These are phyloP conservation scores for Paraphoma chrysanthemicola DNA, from an alignment of 2,329 filamentous ascomycete genomes.

Conservation along the genomic window DNA sequence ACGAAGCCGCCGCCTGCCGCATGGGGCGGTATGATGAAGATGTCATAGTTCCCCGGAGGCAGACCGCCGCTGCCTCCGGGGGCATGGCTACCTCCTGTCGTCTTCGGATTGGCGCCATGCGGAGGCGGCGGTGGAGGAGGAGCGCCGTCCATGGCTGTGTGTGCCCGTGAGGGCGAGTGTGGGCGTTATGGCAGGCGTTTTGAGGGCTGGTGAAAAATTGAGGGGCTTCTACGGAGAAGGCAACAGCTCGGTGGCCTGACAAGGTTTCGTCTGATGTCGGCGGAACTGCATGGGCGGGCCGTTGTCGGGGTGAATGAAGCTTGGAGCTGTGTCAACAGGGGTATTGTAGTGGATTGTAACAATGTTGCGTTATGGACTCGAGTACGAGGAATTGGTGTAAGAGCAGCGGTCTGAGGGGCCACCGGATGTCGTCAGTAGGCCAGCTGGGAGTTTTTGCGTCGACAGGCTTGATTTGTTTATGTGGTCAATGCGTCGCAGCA, in stretches of 20 bases:
- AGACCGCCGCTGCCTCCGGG: conserved; percentile 61
- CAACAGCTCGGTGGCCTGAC: conserved; percentile 1
- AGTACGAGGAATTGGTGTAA: not conserved
- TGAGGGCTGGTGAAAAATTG: conserved; percentile 2
- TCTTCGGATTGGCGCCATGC: conserved; percentile 79
- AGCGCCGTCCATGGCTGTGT: conserved; percentile 42
- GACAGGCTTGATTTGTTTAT: not conserved
- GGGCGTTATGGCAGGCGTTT: conserved; percentile 17
- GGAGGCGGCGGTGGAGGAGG: conserved; percentile 82
- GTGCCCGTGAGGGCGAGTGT: conserved; percentile 34
- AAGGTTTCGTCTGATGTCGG: conserved; percentile 14
- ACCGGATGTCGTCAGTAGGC: not conserved
- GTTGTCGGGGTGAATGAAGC: conserved; percentile 19
- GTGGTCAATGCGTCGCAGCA: not conserved
- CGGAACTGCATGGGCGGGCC: conserved; percentile 35
- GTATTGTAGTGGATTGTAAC: not conserved
- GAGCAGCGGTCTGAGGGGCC: not conserved
- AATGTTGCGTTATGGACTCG: not conserved
- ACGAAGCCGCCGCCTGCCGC: conserved; percentile 88
- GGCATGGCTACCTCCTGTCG: conserved; percentile 46
- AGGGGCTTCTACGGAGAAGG: conserved; percentile 7
- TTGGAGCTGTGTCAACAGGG: not conserved
- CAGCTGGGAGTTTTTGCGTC: not conserved
- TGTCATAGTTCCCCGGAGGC: conserved; percentile 92
- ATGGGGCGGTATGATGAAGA: conserved; percentile 94